Percentiles rank a stretch among this genome's conserved stretches.
Conservation (phyloP, 2,329 filamentous ascomycete genomes). For the Apiospora malaysiana region DNA sequence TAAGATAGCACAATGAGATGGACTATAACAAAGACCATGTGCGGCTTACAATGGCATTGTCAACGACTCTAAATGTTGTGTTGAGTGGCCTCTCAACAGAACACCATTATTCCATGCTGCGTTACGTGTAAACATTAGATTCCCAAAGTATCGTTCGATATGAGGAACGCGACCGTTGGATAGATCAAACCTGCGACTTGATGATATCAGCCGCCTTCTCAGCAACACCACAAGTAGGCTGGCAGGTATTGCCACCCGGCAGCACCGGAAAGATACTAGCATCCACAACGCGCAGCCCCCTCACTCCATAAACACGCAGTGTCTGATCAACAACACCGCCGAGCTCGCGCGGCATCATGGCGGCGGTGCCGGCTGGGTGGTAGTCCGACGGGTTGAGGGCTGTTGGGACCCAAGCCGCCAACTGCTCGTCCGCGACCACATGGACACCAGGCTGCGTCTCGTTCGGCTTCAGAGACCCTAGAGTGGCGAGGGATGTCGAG, state of each 20-base stretch:
- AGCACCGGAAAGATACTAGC: conserved; percentile 50
- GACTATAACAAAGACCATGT: too few relatives aligned
- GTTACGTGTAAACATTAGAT: too few relatives aligned
- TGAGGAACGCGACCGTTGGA: too few relatives aligned
- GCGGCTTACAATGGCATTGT: too few relatives aligned
- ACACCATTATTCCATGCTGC: too few relatives aligned
- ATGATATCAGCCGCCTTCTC: conserved; percentile 43
- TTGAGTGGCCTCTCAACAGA: too few relatives aligned
- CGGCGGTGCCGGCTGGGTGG: conserved; percentile 45
- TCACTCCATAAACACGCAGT: conserved; percentile 50
- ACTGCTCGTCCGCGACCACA: conserved; percentile 41
- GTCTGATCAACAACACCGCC: conserved; percentile 47
- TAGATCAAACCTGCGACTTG: background rate
- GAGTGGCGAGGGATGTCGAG: conserved; percentile 43
- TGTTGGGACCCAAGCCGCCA: conserved; percentile 30
- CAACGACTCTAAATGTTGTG: too few relatives aligned
- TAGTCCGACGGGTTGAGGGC: conserved; percentile 31
- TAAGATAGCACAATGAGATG: too few relatives aligned
- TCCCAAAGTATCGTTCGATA: too few relatives aligned
- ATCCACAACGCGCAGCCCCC: conserved; percentile 49
- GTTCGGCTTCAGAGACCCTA: conserved; percentile 32
- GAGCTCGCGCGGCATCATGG: conserved; percentile 47
- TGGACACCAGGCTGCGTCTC: conserved; percentile 41
- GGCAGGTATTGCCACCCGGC: conserved; percentile 51
- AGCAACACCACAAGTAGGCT: conserved; percentile 52